Evolutionary conservation across 2,329 filamentous ascomycete genomes (phyloP).

Genomic region (Colletotrichum musicola): DNA sequence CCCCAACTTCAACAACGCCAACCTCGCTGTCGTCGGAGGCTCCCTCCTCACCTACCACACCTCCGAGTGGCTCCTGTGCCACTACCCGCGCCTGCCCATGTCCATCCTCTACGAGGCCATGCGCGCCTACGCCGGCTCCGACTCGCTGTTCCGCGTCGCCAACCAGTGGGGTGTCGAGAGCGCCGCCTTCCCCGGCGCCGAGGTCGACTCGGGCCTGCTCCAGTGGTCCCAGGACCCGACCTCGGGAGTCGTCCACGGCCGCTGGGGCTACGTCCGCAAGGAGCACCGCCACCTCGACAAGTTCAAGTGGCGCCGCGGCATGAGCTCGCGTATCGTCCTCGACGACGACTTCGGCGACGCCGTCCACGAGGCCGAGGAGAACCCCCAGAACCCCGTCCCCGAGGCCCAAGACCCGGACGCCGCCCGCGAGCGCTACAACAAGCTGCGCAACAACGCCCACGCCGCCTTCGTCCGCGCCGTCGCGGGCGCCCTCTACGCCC

Average conservation of each 20-base stretch:
- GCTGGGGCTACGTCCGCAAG: slow-evolving; percentile 65
- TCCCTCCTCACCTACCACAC: slow-evolving; percentile 91
- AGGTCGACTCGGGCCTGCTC: slow-evolving; percentile 91
- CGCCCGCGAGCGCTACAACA: slow-evolving; percentile 59
- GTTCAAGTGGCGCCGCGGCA: slow-evolving; percentile 73
- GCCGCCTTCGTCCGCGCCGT: slow-evolving; percentile 86
- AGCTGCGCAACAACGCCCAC: slow-evolving; percentile 80
- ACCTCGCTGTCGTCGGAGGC: slow-evolving; percentile 83
- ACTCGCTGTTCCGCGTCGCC: slow-evolving; percentile 79
- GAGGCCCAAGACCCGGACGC: slow-evolving; percentile 29
- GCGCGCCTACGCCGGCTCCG: slow-evolving; percentile 83
- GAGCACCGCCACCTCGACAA: slow-evolving; percentile 61
- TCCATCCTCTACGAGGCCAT: slow-evolving; percentile 88
- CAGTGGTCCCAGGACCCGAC: slow-evolving; percentile 75
- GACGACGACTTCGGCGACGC: slow-evolving; percentile 87
- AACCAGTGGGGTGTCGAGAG: slow-evolving; percentile 92
- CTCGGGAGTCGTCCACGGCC: slow-evolving; percentile 59
- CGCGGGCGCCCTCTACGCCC: slow-evolving; percentile 86
- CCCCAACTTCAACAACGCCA: slow-evolving; percentile 87
- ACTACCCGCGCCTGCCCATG: slow-evolving; percentile 92
- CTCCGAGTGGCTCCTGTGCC: slow-evolving; percentile 87
- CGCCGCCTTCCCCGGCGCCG: slow-evolving; percentile 86
- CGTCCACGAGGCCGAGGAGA: slow-evolving; percentile 47
- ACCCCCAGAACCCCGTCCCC: slow-evolving; percentile 34
- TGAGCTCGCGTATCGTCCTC: slow-evolving; percentile 82